Evolutionary conservation across 345 rosid species (phyloP), one percentile per base, ranked within the genome.

Genomic region (Aquilaria sinensis): DNA sequence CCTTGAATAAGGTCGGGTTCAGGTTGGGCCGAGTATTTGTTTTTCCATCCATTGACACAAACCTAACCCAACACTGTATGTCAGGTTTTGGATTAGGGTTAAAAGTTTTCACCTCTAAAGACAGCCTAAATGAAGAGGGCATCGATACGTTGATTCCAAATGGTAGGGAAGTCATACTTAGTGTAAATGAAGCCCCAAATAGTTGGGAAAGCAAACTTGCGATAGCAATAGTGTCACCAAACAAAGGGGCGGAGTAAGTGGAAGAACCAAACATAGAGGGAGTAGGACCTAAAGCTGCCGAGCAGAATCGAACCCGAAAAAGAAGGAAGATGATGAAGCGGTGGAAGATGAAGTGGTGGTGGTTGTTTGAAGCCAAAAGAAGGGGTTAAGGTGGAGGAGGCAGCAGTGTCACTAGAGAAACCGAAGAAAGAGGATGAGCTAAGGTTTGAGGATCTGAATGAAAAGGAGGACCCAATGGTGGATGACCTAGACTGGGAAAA

Each of bases 401-500:
- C 61, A 10, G 50, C 58, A 12, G 50, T 62, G 52, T 64, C 65
- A 45, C 72, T 58, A 49, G 90, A 68, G 59, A 73, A 78, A 57
- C 71, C 57, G 65, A 70, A 54, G 1, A 81, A 57, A 8, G 76
- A 64, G 23, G 80, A 2, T 47, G 84, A 70, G 48, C 75, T 68
- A 41, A 80, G 66, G 51, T 79, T 60, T 34, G 76, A 64, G 41
- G 85, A 64, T 66, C 83, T 86, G 57, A 79, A 70, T 1, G 76
- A 58, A 54, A 73, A 65, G 13, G 66, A 77, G 9, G 70, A 69
- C 30, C 54, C 30, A 32, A 80, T 14, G 15, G 75, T 29, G 45
- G 88, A 72, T 60, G 88, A 86, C 29, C 77, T 84, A 34, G 75
- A 72, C 16, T 68, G 29, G 49, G 72, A 70, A 2, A 75, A 73